Evolutionary conservation across 2,329 filamentous ascomycete species (phyloP).

Genomic region (Sporothrix euskadiensis): DNA sequence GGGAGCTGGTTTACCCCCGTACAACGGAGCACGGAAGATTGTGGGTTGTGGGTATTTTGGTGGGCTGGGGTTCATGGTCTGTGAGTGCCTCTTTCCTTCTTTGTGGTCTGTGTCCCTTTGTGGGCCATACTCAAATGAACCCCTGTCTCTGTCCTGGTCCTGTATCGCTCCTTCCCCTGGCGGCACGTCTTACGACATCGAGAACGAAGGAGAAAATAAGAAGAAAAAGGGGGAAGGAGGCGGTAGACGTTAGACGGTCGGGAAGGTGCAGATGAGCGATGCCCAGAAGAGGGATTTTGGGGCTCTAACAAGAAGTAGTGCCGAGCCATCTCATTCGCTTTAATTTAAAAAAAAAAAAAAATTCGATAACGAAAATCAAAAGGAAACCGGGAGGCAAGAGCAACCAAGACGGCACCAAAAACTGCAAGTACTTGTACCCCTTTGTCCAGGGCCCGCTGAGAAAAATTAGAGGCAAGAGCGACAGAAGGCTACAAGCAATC

Average conservation of each 20-base stretch:
- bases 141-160: not conserved
- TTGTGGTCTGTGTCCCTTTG: not conserved
- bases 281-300: not conserved
- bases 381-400: not conserved
- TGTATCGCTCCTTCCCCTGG: conserved; percentile 5
- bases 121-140: not conserved
- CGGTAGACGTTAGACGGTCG: not conserved
- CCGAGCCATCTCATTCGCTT: not conserved
- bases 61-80: not conserved
- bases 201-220: not conserved
- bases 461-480: not conserved
- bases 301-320: not conserved
- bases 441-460: conserved; percentile 4
- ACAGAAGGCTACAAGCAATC: not conserved
- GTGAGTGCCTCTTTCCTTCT: not conserved
- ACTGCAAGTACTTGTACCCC: not conserved
- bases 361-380: conserved; percentile 2
- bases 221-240: not conserved
- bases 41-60: not conserved
- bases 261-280: conserved; percentile 8
- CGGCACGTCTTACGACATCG: not conserved
- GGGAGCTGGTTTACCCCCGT: not conserved
- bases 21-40: conserved; percentile 11
- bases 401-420: not conserved
- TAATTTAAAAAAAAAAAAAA: not conserved